Conservation (phyloP, 192 early-diverging fungal genomes). For the Linnemannia zychae region DNA sequence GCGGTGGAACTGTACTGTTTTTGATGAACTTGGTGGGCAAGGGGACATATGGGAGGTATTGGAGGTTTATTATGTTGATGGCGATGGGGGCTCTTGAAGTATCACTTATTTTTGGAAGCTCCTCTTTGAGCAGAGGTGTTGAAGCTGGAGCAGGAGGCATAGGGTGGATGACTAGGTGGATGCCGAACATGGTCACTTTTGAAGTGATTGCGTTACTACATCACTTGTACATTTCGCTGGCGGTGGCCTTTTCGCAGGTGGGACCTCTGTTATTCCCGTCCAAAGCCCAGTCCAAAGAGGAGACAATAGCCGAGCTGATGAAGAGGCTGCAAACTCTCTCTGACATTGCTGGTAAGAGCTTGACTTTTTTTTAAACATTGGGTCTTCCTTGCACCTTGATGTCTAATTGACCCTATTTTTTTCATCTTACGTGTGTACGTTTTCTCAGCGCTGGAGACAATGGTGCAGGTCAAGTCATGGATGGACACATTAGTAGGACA, state of each 20-base stretch:
- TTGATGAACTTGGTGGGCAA: neutral
- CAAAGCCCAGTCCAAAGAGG: neutral
- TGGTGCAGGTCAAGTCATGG: neutral
- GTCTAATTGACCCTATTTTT: neutral
- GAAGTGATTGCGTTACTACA: slow-evolving; percentile 3
- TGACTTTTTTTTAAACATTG: too few relatives aligned
- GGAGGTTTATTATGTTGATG: neutral
- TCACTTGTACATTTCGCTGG: neutral
- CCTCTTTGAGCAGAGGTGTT: neutral
- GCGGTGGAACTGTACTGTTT: neutral
- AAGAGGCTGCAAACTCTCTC: neutral
- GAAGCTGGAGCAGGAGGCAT: neutral
- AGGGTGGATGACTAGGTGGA: neutral
- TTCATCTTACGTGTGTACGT: neutral
- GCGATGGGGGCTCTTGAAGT: neutral
- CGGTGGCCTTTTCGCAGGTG: neutral
- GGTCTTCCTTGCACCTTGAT: too few relatives aligned
- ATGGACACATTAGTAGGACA: neutral
- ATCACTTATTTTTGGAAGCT: neutral
- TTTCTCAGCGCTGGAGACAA: neutral
- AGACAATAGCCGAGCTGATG: neutral
- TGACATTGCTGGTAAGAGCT: neutral
- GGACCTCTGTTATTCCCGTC: neutral
- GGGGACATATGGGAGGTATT: slow-evolving; percentile 16
- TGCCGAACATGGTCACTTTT: slow-evolving; percentile 19